Evolutionary conservation across 148 eudicot genomes (phyloP).

Genomic region (Heliamphora exappendiculata): DNA sequence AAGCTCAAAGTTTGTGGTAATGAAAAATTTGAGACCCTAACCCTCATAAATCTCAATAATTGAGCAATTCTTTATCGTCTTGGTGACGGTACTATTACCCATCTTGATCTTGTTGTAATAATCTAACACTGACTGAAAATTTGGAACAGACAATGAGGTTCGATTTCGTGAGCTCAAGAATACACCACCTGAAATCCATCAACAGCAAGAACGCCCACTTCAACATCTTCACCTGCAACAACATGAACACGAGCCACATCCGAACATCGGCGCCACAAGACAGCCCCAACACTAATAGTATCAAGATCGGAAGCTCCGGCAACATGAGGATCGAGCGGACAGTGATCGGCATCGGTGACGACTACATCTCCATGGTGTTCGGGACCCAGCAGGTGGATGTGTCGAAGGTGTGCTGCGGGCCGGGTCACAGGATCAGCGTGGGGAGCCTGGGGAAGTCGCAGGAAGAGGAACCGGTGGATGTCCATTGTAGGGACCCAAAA

Average conservation of each 20-base stretch:
- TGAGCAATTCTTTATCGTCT: too few species aligned
- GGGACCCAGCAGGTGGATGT: constrained; percentile 36
- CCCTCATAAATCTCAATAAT: too few species aligned
- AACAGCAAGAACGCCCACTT: constrained; percentile 61
- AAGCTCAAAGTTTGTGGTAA: too few species aligned
- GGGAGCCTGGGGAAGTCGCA: constrained; percentile 46
- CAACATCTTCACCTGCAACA: constrained; percentile 39
- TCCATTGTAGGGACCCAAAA: constrained; percentile 37
- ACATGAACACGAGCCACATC: constrained; percentile 18
- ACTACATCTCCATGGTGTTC: constrained; percentile 46
- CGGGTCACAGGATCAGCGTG: constrained; percentile 63
- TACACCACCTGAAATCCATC: constrained; percentile 30
- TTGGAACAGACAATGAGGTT: constrained; percentile 44
- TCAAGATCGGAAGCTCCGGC: constrained; percentile 29
- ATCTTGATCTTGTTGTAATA: not conserved
- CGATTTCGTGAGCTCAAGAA: constrained; percentile 36
- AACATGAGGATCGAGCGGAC: constrained; percentile 19
- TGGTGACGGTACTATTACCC: too few species aligned
- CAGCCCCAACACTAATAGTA: constrained; percentile 63
- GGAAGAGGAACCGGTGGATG: constrained; percentile 19
- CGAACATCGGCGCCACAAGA: constrained; percentile 30
- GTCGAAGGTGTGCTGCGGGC: constrained; percentile 37
- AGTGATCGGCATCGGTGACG: constrained; percentile 48
- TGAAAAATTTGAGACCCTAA: too few species aligned
- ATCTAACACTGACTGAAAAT: not conserved